Evolutionary conservation across 345 rosid genomes (phyloP), one percentile per base, ranked within the genome.

Genomic region (Brassica carinata): DNA sequence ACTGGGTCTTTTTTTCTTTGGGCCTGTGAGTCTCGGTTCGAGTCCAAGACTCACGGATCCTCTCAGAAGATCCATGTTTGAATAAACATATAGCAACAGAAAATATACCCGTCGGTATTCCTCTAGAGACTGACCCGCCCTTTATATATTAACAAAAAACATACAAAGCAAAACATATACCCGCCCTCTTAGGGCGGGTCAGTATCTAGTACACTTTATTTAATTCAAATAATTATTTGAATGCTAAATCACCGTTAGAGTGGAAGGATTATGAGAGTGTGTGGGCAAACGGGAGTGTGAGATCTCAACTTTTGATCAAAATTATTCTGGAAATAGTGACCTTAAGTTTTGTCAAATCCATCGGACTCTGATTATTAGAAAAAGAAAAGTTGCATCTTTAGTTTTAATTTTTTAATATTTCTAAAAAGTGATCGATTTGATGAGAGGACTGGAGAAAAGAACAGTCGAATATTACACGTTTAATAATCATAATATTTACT

Each of bases 261-360:
- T 77, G 13, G 19, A 40, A 69, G 14, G 48, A 63, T 45, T 19
- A 64, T 7, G 67, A 55, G 18, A 53, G 69, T 65, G 77, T 43
- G 63, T 40, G 48, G 48, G 48, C 48, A 40, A 40, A 40, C 13
- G 48, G 48, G 48, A 40, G 48, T 53, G 18, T 66, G 67, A 51
- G 71, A 74, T 75, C 76, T 33, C 74, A 71, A 71, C 69, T 76
- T 65, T 76, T 76, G 69, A 71, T 81, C 69, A 76, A 61, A 67
- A 63, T 15, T 17, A 66, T 59, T 77, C 64, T 40, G 78, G 55
- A 77, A 84, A 88, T 10, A 88, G 87, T 79, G 83, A 84, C 89
- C 45, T 62, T 65, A 85, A 84, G 86, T 72, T 85, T 83, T 81
- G 89, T 88, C 91, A 84, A 84, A 87, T 87, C 89, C 87, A 84